These are phyloP conservation scores for Colletotrichum sp. DNA, from an alignment of 2,329 filamentous ascomycete species.

Conservation along the genomic window DNA sequence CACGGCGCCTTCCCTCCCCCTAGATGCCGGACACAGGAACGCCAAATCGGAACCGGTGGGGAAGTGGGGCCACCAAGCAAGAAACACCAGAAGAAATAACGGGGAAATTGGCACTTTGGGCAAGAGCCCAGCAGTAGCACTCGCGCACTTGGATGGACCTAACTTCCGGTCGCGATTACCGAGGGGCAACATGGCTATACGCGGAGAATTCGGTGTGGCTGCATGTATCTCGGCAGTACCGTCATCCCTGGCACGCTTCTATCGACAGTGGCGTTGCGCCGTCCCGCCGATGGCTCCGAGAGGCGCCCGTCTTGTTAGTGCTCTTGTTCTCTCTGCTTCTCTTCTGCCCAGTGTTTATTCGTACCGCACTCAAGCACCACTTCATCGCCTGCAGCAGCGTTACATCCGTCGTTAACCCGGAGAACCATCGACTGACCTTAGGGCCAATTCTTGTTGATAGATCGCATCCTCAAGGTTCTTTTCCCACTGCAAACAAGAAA, in stretches of 20 bases:
- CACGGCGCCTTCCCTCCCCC: neutral
- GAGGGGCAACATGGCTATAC: neutral
- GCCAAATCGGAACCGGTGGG: conserved; percentile 13
- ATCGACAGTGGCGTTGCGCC: neutral
- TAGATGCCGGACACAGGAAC: neutral
- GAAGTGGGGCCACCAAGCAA: conserved; percentile 4
- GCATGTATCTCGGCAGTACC: conserved; percentile 14
- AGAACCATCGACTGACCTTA: neutral
- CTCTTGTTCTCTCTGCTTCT: neutral
- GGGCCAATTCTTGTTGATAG: neutral
- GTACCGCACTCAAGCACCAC: neutral
- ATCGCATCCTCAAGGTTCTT: neutral
- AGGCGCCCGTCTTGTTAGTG: neutral
- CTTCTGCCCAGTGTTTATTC: neutral
- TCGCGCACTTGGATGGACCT: neutral
- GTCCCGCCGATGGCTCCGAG: conserved; percentile 1
- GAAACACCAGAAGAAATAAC: neutral
- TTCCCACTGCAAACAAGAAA: neutral
- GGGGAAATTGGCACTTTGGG: neutral
- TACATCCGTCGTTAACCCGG: neutral
- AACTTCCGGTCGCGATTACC: neutral
- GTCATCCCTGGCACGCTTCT: neutral
- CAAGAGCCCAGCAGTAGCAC: neutral
- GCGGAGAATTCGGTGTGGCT: conserved; percentile 2
- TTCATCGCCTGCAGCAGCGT: neutral